Conservation (phyloP, 176 grass and related monocot genomes). For the Carex parvula region DNA sequence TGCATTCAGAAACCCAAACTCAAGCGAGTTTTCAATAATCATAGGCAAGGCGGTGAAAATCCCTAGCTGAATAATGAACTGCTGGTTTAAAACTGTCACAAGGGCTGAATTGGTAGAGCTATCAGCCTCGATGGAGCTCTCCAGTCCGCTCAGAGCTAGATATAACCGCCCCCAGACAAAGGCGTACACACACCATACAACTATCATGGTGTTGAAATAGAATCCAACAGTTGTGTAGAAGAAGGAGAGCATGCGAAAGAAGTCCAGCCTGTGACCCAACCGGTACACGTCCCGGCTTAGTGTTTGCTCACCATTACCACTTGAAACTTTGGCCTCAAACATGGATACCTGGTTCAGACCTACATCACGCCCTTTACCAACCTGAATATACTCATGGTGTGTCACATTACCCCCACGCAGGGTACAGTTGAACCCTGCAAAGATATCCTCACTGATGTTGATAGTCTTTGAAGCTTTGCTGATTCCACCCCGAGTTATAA, state of each 20-base stretch:
- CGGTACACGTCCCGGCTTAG: slow-evolving; percentile 88
- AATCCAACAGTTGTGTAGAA: slow-evolving; percentile 91
- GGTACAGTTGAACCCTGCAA: slow-evolving; percentile 96
- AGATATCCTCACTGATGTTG: slow-evolving; percentile 96
- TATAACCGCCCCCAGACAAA: slow-evolving; percentile 97
- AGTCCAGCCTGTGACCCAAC: slow-evolving; percentile 91
- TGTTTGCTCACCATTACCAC: slow-evolving; percentile 92
- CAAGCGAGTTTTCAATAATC: slow-evolving; percentile 91
- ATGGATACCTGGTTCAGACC: slow-evolving; percentile 85
- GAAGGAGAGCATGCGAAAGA: slow-evolving; percentile 94
- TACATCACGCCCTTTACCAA: slow-evolving; percentile 93
- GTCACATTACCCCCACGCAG: slow-evolving; percentile 91
- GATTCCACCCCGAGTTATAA: slow-evolving; percentile 76
- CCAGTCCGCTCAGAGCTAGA: slow-evolving; percentile 88
- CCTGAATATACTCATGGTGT: slow-evolving; percentile 92
- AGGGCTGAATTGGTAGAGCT: slow-evolving; percentile 75
- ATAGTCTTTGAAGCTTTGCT: slow-evolving; percentile 86
- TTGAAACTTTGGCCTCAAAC: slow-evolving; percentile 95
- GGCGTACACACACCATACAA: slow-evolving; percentile 84
- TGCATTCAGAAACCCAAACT: slow-evolving; percentile 81
- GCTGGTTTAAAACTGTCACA: slow-evolving; percentile 84
- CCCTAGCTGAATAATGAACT: slow-evolving; percentile 93
- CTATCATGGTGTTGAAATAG: slow-evolving; percentile 98
- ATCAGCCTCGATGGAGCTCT: slow-evolving; percentile 55
- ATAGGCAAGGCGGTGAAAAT: slow-evolving; percentile 92